Evolutionary conservation across 2,329 filamentous ascomycete species (phyloP).

Genomic region (Tolypocladium ovalisporum): DNA sequence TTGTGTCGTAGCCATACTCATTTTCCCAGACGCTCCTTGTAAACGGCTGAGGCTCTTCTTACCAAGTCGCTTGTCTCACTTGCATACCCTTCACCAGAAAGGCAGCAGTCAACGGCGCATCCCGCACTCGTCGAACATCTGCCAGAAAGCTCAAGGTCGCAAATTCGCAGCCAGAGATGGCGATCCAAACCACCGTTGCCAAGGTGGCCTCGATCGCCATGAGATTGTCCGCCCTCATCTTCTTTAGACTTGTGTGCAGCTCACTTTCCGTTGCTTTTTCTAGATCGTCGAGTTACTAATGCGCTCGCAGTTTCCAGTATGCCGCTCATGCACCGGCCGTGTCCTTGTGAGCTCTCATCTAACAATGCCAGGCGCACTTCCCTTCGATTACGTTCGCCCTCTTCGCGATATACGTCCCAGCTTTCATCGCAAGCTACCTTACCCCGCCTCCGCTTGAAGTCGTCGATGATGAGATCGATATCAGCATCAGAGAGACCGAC

Average conservation of each 20-base stretch:
- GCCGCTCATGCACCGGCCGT: slow-evolving; percentile 4
- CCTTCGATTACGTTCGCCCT: slow-evolving; percentile 48
- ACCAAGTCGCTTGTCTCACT: neutral
- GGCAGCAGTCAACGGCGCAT: no score
- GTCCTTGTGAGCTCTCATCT: neutral
- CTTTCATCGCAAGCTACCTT: slow-evolving; percentile 49
- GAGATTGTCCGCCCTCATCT: slow-evolving; percentile 23
- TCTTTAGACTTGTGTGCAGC: slow-evolving; percentile 24
- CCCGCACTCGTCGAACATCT: no score
- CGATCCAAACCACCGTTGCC: slow-evolving; percentile 17
- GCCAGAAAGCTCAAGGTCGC: no score
- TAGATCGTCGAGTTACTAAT: slow-evolving; percentile 4
- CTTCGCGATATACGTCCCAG: slow-evolving; percentile 54
- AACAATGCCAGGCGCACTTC: slow-evolving; percentile 22
- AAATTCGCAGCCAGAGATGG: slow-evolving; percentile 2
- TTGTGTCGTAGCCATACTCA: neutral
- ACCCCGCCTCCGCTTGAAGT: slow-evolving; percentile 46
- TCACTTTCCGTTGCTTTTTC: neutral
- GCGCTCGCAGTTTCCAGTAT: slow-evolving; percentile 23
- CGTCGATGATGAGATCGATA: slow-evolving; percentile 49
- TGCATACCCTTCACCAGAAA: neutral
- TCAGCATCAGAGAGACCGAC: slow-evolving; percentile 40
- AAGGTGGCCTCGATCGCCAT: slow-evolving; percentile 25
- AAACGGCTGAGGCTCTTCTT: neutral
- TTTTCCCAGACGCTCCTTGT: neutral